Percentiles rank a stretch among this genome's conserved stretches.
These are phyloP conservation scores for Backusella psychrophila DNA, from an alignment of 192 early-diverging fungal genomes.

Conservation along the genomic window DNA sequence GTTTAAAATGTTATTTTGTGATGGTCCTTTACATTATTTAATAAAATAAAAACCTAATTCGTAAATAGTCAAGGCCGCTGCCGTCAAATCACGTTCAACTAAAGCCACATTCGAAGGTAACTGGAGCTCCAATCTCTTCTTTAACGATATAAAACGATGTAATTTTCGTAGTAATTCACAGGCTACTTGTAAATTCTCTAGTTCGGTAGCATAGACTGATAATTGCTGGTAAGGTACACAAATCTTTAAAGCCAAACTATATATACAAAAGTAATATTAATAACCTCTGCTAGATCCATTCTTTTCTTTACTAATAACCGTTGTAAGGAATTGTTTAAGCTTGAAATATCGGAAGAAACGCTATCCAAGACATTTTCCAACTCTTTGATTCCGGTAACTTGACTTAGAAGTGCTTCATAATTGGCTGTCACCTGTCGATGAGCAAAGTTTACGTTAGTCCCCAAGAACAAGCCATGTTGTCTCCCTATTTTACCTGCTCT, in stretches of 20 bases:
- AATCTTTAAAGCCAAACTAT: slow-evolving; percentile 58
- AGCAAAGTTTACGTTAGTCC: slow-evolving; percentile 5
- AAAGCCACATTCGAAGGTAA: slow-evolving; percentile 32
- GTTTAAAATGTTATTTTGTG: background rate
- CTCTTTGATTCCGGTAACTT: slow-evolving; percentile 64
- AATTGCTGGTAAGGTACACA: slow-evolving; percentile 59
- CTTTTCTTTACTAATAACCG: slow-evolving; percentile 32
- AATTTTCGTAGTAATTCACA: slow-evolving; percentile 60
- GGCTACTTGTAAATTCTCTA: slow-evolving; percentile 60
- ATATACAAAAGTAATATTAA: background rate
- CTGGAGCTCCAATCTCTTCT: slow-evolving; percentile 56
- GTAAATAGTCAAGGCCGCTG: slow-evolving; percentile 55
- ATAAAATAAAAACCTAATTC: slow-evolving; percentile 53
- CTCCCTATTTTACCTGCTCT: slow-evolving; percentile 55
- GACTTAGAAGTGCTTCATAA: slow-evolving; percentile 66
- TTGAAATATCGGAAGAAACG: slow-evolving; percentile 50
- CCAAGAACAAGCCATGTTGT: background rate
- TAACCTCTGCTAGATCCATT: background rate
- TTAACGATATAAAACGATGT: slow-evolving; percentile 58
- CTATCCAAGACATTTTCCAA: slow-evolving; percentile 51
- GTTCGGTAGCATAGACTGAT: slow-evolving; percentile 55
- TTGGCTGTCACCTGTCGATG: slow-evolving; percentile 57
- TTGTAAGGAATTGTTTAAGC: slow-evolving; percentile 56
- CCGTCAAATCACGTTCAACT: slow-evolving; percentile 43
- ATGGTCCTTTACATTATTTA: background rate